Evolutionary conservation across 2,329 filamentous ascomycete genomes (phyloP).

Genomic region (Reticulascus tulasneorum): DNA sequence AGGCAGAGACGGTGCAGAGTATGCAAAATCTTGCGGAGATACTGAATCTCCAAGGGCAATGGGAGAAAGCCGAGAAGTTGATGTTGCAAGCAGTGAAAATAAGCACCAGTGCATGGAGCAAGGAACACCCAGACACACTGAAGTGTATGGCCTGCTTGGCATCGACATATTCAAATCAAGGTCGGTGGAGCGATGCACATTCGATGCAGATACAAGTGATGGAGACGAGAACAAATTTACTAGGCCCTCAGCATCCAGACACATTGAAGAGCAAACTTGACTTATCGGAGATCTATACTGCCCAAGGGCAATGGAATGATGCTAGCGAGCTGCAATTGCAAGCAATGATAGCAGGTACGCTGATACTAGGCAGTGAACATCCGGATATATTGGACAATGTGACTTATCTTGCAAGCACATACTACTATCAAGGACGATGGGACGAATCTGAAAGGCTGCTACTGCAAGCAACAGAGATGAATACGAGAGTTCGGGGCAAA

Average conservation of each 20-base stretch:
- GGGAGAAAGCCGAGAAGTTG: slow-evolving; percentile 9
- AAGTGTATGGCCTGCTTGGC: too few species aligned
- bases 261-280: too few species aligned
- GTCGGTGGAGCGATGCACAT: slow-evolving; percentile 11
- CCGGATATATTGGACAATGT: too few species aligned
- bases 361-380: too few species aligned
- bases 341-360: too few species aligned
- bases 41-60: slow-evolving; percentile 3
- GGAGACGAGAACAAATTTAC: slow-evolving; percentile 4
- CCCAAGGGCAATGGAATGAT: too few species aligned
- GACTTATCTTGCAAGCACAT: slow-evolving; percentile 4
- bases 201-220: slow-evolving; percentile 5
- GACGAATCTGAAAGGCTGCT: slow-evolving; percentile 9
- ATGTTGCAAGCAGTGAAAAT: slow-evolving; percentile 1
- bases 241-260: slow-evolving; percentile 6
- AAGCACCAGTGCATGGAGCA: slow-evolving; percentile 4
- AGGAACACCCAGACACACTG: neutral
- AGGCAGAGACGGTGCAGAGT: too few species aligned
- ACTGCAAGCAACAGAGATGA: slow-evolving; percentile 1
- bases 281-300: too few species aligned
- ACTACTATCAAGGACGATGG: slow-evolving; percentile 3
- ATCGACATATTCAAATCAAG: slow-evolving; percentile 4
- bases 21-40: too few species aligned
- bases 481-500: slow-evolving; percentile 4
- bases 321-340: too few species aligned